phyloP scores from a whole-genome alignment of 371 early-diverging fungal species.

The Syncephalastrum sp. region DNA sequence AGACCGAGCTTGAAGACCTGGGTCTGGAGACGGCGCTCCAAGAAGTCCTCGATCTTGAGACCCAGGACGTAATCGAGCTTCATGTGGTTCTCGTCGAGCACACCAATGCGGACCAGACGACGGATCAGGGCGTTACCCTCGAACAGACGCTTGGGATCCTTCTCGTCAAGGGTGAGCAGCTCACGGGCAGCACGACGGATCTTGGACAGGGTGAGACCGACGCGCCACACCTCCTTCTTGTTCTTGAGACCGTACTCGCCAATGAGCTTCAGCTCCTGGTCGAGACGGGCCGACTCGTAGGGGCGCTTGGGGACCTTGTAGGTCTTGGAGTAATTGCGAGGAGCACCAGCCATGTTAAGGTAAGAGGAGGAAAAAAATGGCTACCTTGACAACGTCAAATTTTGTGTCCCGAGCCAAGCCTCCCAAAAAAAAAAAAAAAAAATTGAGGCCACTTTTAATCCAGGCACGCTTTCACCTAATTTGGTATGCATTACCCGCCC shows the following conservation, averaged over 20 bases:
- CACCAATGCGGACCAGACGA: conserved; percentile 97
- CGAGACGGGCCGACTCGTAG: conserved; percentile 98
- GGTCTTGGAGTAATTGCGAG: conserved; percentile 76
- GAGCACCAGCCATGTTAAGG: conserved; percentile 19
- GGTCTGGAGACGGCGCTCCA: conserved; percentile 99
- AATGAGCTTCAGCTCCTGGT: conserved; percentile 98
- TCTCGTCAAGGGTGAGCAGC: conserved; percentile 96
- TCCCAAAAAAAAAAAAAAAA: no score
- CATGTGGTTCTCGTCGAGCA: conserved; percentile 96
- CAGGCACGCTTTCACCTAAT: no score
- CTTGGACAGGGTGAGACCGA: conserved; percentile 96
- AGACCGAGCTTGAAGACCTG: conserved; percentile 99
- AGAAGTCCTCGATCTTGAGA: conserved; percentile 97
- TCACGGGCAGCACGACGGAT: conserved; percentile 99
- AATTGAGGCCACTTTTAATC: no score
- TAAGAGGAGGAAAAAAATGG: conserved; percentile 9
- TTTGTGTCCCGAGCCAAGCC: neutral
- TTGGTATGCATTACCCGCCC: no score
- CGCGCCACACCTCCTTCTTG: conserved; percentile 99
- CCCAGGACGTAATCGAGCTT: conserved; percentile 99
- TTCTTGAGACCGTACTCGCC: conserved; percentile 99
- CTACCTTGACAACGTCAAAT: conserved; percentile 4
- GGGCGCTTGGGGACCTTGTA: conserved; percentile 99
- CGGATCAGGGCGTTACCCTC: conserved; percentile 99
- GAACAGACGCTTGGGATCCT: conserved; percentile 98